Conservation (phyloP, 1,139 yeast genomes). For the Zygoascus sp. region DNA sequence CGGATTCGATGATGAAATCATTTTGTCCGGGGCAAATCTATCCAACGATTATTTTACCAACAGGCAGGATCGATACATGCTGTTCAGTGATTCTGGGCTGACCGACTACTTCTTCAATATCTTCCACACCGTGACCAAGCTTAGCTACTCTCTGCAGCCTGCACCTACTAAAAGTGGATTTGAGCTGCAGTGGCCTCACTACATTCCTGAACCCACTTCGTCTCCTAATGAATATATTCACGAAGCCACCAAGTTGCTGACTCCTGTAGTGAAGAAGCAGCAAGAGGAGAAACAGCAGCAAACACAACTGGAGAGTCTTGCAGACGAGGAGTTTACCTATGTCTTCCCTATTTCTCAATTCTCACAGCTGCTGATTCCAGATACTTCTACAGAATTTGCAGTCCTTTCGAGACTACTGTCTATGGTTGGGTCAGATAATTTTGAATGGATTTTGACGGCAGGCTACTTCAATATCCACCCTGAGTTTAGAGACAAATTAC, state of each 20-base stretch:
- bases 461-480: slow-evolving; percentile 94
- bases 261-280: slow-evolving; percentile 33
- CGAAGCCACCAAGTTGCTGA: slow-evolving; percentile 55
- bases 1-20: slow-evolving; percentile 87
- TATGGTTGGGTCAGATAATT: slow-evolving; percentile 50
- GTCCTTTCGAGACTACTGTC: slow-evolving; percentile 59
- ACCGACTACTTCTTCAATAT: slow-evolving; percentile 69
- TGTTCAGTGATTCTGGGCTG: slow-evolving; percentile 54
- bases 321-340: slow-evolving; percentile 41
- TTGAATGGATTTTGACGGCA: slow-evolving; percentile 87
- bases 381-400: slow-evolving; percentile 76
- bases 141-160: slow-evolving; percentile 63
- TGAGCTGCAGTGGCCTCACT: slow-evolving; percentile 64
- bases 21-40: slow-evolving; percentile 87
- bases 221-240: slow-evolving; percentile 54
- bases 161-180: slow-evolving; percentile 39
- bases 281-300: slow-evolving; percentile 26
- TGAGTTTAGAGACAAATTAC: slow-evolving; percentile 56
- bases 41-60: slow-evolving; percentile 91
- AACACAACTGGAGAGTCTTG: slow-evolving; percentile 29
- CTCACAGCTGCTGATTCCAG: slow-evolving; percentile 66
- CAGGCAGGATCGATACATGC: slow-evolving; percentile 88
- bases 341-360: slow-evolving; percentile 92
- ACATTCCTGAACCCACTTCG: slow-evolving; percentile 66
- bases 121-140: slow-evolving; percentile 59